Evolutionary conservation across 2,329 filamentous ascomycete species (phyloP), one percentile per base, ranked within the genome.

Genomic region (Drechslera avenae): DNA sequence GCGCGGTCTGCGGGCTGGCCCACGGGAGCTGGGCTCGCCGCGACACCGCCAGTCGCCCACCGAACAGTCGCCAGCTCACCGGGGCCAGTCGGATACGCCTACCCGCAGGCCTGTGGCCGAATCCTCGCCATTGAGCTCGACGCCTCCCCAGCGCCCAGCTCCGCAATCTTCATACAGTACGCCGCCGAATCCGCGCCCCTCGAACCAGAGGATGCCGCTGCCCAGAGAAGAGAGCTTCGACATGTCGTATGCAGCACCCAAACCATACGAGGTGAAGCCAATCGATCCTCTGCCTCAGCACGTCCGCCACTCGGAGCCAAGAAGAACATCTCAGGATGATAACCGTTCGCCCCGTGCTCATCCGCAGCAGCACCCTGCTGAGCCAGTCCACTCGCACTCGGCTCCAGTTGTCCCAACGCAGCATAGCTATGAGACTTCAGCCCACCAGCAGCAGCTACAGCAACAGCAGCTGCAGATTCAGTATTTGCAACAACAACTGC

Each of bases 351-450:
- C 62, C 7, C 52, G 57, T 16, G 57, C 49, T 6, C 64, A 63
- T 30, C 53, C 60, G 3, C 64, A 63, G 35, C 61, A 54, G 26
- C 66, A 58, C n/a, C 61, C 60, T 18, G 54, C 56, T 6, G 69
- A 68, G 46, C 59, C 78, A 13, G 63, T 69, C 18, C 77, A 80
- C 54, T 71, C 77, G 1, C 71, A 78, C 52, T 80, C 77, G n/a
- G 76, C 76, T 6, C 77, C 77, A 1, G 54, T 64, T 9, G 68
- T 78, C 9, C 75, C 75, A 3, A 71, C 68, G 1, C 68, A 70
- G 33, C 57, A 64, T 35, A 45, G 42, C 35, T 66, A 69, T 59
- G 66, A 68, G 17, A 41, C 30, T 3, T 39, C 57, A 46, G 28
- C 44, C 32, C 47, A 44, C 17, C 39, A 47, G 39, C 52, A 52